phyloP scores from a whole-genome alignment of 1,284 basidiomycete species.

The Cryptococcus jaspeensis region DNA sequence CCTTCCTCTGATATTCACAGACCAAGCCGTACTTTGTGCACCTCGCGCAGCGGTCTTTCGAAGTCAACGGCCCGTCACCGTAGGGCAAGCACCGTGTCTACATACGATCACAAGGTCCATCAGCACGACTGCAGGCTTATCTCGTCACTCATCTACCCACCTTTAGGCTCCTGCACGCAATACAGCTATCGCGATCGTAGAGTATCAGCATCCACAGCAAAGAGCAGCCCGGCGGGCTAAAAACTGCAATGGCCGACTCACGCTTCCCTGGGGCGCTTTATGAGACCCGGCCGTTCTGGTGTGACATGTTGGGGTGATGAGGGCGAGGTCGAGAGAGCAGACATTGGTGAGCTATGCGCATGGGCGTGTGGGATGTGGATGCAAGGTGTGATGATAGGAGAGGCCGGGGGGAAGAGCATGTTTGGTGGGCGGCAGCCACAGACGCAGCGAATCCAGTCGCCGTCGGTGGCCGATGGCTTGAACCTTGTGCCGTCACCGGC shows the following conservation, averaged over 20 bases:
- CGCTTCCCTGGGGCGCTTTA: constrained; percentile 1
- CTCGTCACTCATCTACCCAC: not conserved
- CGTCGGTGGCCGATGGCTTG: too few species aligned
- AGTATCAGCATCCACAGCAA: not conserved
- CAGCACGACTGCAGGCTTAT: not conserved
- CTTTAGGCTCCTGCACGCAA: not conserved
- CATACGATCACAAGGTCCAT: not conserved
- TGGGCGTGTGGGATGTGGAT: too few species aligned
- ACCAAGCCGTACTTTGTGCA: constrained; percentile 2
- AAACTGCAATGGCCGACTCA: not conserved
- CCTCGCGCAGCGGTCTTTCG: constrained; percentile 2
- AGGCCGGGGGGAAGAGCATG: too few species aligned
- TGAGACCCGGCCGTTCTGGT: not conserved
- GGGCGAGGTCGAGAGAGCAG: not conserved
- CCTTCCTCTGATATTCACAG: constrained; percentile 2
- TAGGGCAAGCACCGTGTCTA: constrained; percentile 7
- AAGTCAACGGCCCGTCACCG: not conserved
- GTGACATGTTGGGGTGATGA: not conserved
- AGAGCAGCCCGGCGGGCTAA: not conserved
- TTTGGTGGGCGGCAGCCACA: too few species aligned
- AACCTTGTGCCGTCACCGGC: too few species aligned
- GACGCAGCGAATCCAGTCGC: too few species aligned
- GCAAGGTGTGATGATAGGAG: too few species aligned
- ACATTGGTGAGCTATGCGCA: too few species aligned
- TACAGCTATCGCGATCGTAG: not conserved